Base-by-base conservation (phyloP, 2,329 filamentous ascomycete genomes). In the Fusarium foetens region DNA sequence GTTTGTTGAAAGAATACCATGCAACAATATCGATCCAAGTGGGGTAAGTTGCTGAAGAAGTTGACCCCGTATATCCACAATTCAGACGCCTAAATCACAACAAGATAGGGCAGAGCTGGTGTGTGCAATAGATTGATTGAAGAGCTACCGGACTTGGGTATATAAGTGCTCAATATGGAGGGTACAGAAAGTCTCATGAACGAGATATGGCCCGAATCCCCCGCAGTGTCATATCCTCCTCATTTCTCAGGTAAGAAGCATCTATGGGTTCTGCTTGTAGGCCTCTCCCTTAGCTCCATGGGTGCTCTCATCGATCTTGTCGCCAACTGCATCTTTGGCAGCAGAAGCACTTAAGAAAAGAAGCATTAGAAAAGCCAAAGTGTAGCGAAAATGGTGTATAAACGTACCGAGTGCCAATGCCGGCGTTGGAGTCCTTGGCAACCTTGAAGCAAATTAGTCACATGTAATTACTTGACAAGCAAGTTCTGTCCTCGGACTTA, bases 341-440 rank as follows among this genome's bases (percentile, higher is more conserved):
- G 85, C 85, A 13, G 81, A 81, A 69, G 82, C 81, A 68, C 85
- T 86, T 14, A 59, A 66, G 69, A n/a, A 51, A n/a, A 69, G 23
- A 51, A 23, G 33, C 27, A 19, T 8, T 1, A 7, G 14, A 1
- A 2, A 8, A 29, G 10, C 45, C 19, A 14, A 9, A 23, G 29
- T 14, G 23, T 8, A 29, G 17, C 29, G 12, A 10, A 17, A 27
- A n/a, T 14, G 27, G 33, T 8, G 5, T 31, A 8, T 31, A 9
- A 43, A 46, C 82, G 77, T 80, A 86, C 84, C 90, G 89, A 79
- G 87, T 89, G 78, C 82, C 79, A 64, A 90, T 10, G 74, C 75
- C 72, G 69, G 85, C 85, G 79, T 90, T 83, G 80, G 75, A 80
- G 79, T 89, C 88, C 87, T 92, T 92, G 81, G 90, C 90, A 73